These are phyloP conservation scores for Leccinum variicolor DNA, from an alignment of 768 basidiomycete species.

Conservation along the genomic window DNA sequence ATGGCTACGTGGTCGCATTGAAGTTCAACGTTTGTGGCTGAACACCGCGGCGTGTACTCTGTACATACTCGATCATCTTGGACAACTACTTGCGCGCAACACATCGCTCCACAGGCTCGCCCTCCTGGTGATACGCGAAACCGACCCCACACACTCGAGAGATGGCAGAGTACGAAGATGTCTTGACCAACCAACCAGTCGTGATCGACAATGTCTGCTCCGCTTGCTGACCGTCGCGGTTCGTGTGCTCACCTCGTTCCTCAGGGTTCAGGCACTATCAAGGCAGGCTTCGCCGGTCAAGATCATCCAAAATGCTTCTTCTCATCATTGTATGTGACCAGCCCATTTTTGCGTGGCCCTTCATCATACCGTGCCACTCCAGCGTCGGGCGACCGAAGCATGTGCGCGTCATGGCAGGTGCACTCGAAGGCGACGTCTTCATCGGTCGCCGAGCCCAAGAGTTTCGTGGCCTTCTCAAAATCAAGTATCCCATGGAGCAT, in stretches of 20 bases:
- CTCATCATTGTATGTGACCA: constrained; percentile 85
- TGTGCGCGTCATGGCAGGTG: constrained; percentile 96
- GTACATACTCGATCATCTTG: neutral
- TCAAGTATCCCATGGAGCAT: constrained; percentile 99
- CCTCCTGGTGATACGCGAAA: neutral
- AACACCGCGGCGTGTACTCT: constrained; percentile 2
- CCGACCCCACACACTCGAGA: constrained; percentile 11
- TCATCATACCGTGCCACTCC: constrained; percentile 16
- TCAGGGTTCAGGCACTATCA: constrained; percentile 98
- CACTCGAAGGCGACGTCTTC: constrained; percentile 93
- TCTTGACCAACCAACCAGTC: constrained; percentile 96
- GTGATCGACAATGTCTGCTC: constrained; percentile 92
- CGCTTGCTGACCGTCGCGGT: constrained; percentile 19
- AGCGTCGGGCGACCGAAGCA: constrained; percentile 98
- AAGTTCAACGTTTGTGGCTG: constrained; percentile 14
- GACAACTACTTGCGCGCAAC: neutral
- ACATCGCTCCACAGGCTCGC: neutral
- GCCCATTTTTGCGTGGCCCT: constrained; percentile 27
- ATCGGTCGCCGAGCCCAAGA: constrained; percentile 96
- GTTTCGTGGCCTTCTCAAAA: constrained; percentile 91
- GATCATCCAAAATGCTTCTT: constrained; percentile 99
- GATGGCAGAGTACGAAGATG: constrained; percentile 90
- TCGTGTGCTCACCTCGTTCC: constrained; percentile 23
- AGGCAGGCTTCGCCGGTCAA: constrained; percentile 98
- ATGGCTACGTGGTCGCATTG: constrained; percentile 15